Conservation (phyloP, 202 grass and related monocot genomes). For the Carex sylvatica region DNA sequence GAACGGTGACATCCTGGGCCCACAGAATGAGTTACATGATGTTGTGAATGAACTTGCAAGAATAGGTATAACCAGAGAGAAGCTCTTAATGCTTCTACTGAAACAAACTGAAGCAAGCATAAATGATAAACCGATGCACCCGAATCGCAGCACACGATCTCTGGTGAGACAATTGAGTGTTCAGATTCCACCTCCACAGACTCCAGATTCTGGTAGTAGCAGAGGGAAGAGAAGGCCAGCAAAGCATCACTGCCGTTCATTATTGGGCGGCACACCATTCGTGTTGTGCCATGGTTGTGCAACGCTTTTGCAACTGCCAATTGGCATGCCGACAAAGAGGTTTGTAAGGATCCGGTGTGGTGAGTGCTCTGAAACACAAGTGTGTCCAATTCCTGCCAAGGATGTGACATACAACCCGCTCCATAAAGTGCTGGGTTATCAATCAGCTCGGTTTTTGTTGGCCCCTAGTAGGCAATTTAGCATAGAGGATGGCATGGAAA, state of each 20-base stretch:
- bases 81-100: slow-evolving; percentile 21
- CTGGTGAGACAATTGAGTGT: slow-evolving; percentile 13
- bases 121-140: neutral
- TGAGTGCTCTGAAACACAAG: slow-evolving; percentile 44
- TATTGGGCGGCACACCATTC: slow-evolving; percentile 70
- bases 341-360: slow-evolving; percentile 56
- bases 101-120: slow-evolving; percentile 10
- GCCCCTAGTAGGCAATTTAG: slow-evolving; percentile 24
- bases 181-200: neutral
- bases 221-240: slow-evolving; percentile 4
- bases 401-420: slow-evolving; percentile 21
- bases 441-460: slow-evolving; percentile 16
- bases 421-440: slow-evolving; percentile 21
- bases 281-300: slow-evolving; percentile 56
- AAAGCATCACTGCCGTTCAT: slow-evolving; percentile 50
- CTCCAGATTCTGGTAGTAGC: neutral
- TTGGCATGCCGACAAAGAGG: slow-evolving; percentile 10
- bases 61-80: slow-evolving; percentile 25
- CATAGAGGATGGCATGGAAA: neutral
- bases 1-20: neutral
- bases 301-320: slow-evolving; percentile 57
- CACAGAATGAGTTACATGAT: slow-evolving; percentile 12
- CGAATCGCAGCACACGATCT: slow-evolving; percentile 6
- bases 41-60: slow-evolving; percentile 19
- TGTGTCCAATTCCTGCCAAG: slow-evolving; percentile 44